Evolutionary conservation across 305 asterid genomes (phyloP), one percentile per base, ranked within the genome.

Genomic region (Fraxinus dipetala): DNA sequence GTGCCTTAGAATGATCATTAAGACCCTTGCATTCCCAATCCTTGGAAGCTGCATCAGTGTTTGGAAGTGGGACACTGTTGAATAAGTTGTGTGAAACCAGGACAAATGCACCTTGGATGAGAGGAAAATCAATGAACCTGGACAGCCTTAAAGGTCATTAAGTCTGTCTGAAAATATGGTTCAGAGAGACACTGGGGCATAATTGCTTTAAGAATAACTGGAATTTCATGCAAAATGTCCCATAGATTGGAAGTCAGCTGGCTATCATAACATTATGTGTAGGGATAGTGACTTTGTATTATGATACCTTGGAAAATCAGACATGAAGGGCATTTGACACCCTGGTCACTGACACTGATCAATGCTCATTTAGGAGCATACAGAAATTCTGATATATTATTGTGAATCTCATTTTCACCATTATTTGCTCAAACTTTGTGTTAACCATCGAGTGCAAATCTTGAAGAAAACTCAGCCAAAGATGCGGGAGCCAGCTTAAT

Each of bases 91-190:
- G 11, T 35, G 18, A 51, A 51, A 13, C 38, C 59, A 51, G 70
- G 43, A 51, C 81, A 63, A 75, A 40, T 30, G 76, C 69, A 80
- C 28, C 82, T 79, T 78, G 77, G 81, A 76, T 59, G 22, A 36
- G 76, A 20, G 77, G 3, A 69, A 28, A 81, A 78, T 80, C 63
- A 84, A 80, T 84, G 89, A 86, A 86, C 83, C 84, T 79, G 69
- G 72, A 80, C 6, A 40, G n/a, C 34, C 54, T 77, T 79, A 75
- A 78, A 73, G 86, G 24, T 78, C 82, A 78, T 5, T 38, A 72
- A 67, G 22, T 67, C 74, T 77, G 88, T 73, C 61, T 30, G 28
- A 10, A 28, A 30, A 30, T 76, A 79, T 67, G 61, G 34, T 56
- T 76, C 35, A 48, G 48, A 45, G 34, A 80, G 3, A 59, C 43